These are phyloP conservation scores for Saccharum spontaneum DNA, from an alignment of 176 grass and related monocot species.

Conservation along the genomic window DNA sequence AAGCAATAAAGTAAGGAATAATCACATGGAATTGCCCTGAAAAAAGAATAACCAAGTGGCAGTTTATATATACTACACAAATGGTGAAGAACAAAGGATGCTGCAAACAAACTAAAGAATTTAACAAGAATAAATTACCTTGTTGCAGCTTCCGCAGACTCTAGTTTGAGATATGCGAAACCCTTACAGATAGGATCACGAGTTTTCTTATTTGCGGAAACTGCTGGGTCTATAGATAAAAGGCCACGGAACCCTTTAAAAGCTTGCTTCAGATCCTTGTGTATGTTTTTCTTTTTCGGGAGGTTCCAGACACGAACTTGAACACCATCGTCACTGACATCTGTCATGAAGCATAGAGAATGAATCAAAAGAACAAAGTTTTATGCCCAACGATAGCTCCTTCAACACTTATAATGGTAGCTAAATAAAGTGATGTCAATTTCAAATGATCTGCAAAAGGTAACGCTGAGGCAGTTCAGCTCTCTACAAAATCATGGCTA, in stretches of 20 bases:
- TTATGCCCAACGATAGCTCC: not conserved
- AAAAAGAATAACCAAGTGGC: not conserved
- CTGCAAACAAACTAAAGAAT: not conserved
- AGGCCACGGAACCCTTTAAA: conserved; percentile 85
- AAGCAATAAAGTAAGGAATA: conserved; percentile 18
- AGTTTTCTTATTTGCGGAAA: conserved; percentile 80
- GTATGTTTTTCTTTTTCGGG: conserved; percentile 96
- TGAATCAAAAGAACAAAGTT: conserved; percentile 27
- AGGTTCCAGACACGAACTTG: conserved; percentile 75
- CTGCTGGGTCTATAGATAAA: conserved; percentile 63
- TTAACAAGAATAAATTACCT: conserved; percentile 47
- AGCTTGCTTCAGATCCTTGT: conserved; percentile 78
- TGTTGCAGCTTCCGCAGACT: conserved; percentile 59
- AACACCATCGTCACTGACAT: conserved; percentile 33
- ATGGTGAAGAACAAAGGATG: not conserved
- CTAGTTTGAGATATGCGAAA: conserved; percentile 73
- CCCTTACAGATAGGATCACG: conserved; percentile 95
- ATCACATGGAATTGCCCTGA: not conserved
- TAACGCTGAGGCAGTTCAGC: not conserved
- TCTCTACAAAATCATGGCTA: not conserved
- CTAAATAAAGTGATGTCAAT: not conserved
- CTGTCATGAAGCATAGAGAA: conserved; percentile 25
- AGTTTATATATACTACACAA: conserved; percentile 27
- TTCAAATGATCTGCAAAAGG: not conserved
- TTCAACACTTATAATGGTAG: not conserved